Conservation (phyloP, 805 yeast genomes). For the Phaffomyces thermotolerans region DNA sequence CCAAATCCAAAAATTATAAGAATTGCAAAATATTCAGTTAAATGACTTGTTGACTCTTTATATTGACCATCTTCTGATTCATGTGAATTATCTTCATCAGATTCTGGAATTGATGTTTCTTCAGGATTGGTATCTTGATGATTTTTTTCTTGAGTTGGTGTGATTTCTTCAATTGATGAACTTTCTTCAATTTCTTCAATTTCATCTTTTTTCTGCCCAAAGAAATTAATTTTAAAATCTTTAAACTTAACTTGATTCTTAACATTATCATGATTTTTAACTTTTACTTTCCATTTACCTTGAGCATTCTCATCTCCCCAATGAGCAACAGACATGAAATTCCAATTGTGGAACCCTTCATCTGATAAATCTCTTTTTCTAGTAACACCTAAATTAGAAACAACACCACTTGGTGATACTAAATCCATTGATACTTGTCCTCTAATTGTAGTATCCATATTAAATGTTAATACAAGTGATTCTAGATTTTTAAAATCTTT, state of each 20-base stretch:
- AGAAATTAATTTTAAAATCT: slow-evolving; percentile 72
- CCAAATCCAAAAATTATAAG: slow-evolving; percentile 54
- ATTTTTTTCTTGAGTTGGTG: not conserved
- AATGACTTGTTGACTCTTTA: slow-evolving; percentile 34
- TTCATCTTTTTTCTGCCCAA: slow-evolving; percentile 61
- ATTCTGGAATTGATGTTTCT: slow-evolving; percentile 1
- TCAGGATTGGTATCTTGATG: slow-evolving; percentile 10
- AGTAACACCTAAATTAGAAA: slow-evolving; percentile 64
- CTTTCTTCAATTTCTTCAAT: slow-evolving; percentile 1
- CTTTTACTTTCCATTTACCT: slow-evolving; percentile 79
- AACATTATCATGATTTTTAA: slow-evolving; percentile 35
- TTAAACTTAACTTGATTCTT: slow-evolving; percentile 37
- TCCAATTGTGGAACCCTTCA: slow-evolving; percentile 73
- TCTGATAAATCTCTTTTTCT: slow-evolving; percentile 51
- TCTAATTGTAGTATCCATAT: slow-evolving; percentile 54
- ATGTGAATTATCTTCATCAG: slow-evolving; percentile 4
- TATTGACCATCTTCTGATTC: slow-evolving; percentile 28
- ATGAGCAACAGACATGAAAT: slow-evolving; percentile 95
- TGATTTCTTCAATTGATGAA: slow-evolving; percentile 1
- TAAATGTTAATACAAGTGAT: slow-evolving; percentile 78
- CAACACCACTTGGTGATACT: slow-evolving; percentile 67
- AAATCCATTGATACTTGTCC: slow-evolving; percentile 65
- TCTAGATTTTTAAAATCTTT: slow-evolving; percentile 66
- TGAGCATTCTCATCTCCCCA: slow-evolving; percentile 86
- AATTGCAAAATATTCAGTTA: slow-evolving; percentile 55